phyloP scores from a whole-genome alignment of 805 yeast species.

The Diddensiella transvaalensis region DNA sequence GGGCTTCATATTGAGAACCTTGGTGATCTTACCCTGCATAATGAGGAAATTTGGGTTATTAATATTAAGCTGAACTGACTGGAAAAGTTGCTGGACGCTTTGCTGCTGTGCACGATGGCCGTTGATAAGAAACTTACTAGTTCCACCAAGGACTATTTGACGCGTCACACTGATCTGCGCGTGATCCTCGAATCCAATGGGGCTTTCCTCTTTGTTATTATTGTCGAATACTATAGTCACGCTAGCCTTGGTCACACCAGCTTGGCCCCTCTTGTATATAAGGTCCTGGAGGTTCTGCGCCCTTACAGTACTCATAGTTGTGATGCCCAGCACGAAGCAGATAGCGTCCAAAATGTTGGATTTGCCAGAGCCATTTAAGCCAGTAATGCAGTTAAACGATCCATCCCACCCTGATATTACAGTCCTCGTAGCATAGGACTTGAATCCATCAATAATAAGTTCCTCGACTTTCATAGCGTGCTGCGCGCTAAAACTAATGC shows the following conservation, averaged over 20 bases:
- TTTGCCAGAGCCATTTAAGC: constrained; percentile 95
- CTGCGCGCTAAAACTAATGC: no score
- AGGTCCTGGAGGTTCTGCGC: constrained; percentile 91
- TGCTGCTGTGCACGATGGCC: constrained; percentile 97
- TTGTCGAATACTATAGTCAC: constrained; percentile 96
- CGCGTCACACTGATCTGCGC: constrained; percentile 85
- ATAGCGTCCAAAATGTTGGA: constrained; percentile 95
- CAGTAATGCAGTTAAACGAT: constrained; percentile 96
- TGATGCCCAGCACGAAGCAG: constrained; percentile 95
- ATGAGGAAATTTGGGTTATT: constrained; percentile 95
- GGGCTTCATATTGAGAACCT: constrained; percentile 95
- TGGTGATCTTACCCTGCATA: constrained; percentile 98
- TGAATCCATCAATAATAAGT: constrained; percentile 93
- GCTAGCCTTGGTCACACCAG: constrained; percentile 95
- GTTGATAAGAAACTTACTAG: constrained; percentile 86
- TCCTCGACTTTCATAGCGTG: constrained; percentile 84
- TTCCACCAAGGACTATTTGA: constrained; percentile 86
- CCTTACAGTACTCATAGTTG: constrained; percentile 90
- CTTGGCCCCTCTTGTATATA: constrained; percentile 96
- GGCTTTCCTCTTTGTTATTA: constrained; percentile 66
- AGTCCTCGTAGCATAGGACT: constrained; percentile 94
- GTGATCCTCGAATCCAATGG: constrained; percentile 79
- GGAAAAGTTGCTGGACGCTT: constrained; percentile 84
- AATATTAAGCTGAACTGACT: constrained; percentile 90
- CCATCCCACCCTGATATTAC: constrained; percentile 95